Conservation (phyloP, 805 yeast genomes). For the Lipomyces sp. region DNA sequence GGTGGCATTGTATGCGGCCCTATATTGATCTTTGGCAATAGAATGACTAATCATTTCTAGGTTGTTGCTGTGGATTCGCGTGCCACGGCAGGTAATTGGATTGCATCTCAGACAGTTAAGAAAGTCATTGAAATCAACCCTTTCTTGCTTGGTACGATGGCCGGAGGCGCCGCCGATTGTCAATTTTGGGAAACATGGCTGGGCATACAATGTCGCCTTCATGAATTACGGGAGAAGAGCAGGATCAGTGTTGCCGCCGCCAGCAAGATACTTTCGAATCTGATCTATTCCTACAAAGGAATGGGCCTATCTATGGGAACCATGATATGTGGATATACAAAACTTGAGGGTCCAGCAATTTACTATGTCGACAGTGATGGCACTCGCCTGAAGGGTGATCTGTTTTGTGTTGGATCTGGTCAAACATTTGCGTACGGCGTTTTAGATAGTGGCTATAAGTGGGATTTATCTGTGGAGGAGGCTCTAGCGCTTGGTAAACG, state of each 20-base stretch:
- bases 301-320: conserved; percentile 99
- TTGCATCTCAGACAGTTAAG: conserved; percentile 96
- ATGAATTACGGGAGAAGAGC: conserved; percentile 92
- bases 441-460: conserved; percentile 84
- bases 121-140: conserved; percentile 97
- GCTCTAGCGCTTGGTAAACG: conserved; percentile 94
- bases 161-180: conserved; percentile 99
- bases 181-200: conserved; percentile 99
- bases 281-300: conserved; percentile 93
- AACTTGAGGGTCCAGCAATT: conserved; percentile 92
- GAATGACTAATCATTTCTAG: conserved; percentile 3
- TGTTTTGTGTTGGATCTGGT: conserved; percentile 98
- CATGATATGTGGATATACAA: conserved; percentile 96
- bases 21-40: conserved; percentile 38
- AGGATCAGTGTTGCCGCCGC: conserved; percentile 97
- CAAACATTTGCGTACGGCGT: conserved; percentile 99
- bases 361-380: conserved; percentile 98
- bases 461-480: conserved; percentile 92
- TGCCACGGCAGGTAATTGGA: conserved; percentile 98
- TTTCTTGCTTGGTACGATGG: conserved; percentile 94
- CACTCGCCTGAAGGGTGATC: conserved; percentile 88
- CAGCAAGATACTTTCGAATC: conserved; percentile 85
- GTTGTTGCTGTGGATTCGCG: conserved; percentile 95
- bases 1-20: conserved; percentile 68
- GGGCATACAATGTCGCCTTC: conserved; percentile 93